Percentiles rank a stretch among this genome's conserved stretches.
Evolutionary conservation across 2,329 filamentous ascomycete genomes (phyloP).

Genomic region (Cytospora schulzeri): DNA sequence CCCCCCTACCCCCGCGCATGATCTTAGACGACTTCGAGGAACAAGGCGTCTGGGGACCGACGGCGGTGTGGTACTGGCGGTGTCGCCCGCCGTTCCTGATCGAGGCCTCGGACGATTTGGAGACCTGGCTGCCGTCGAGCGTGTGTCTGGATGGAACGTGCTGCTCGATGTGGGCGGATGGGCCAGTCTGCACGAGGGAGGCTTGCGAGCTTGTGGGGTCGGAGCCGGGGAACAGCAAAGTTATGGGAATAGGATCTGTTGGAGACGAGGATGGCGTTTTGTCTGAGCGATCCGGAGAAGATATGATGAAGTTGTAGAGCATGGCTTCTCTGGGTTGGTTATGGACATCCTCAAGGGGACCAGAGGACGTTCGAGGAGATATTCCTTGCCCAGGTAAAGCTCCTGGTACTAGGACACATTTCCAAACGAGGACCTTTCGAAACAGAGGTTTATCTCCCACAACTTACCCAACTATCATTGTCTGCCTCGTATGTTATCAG

Average conservation of each 20-base stretch:
- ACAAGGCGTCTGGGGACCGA: conserved; percentile 7
- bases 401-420: no score
- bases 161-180: conserved; percentile 7
- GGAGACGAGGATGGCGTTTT: background rate
- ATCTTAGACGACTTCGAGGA: background rate
- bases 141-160: conserved; percentile 3
- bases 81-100: background rate
- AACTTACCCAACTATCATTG: no score
- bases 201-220: conserved; percentile 1
- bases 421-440: no score
- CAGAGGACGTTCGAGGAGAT: no score
- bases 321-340: no score
- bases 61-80: conserved; percentile 14
- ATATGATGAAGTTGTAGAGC: no score
- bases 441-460: no score
- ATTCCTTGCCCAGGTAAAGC: no score
- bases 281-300: no score
- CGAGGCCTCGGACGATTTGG: conserved; percentile 1
- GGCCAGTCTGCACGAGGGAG: conserved; percentile 10
- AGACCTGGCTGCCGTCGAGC: conserved; percentile 5
- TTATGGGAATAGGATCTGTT: conserved; percentile 3
- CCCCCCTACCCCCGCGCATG: background rate
- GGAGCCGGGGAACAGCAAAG: background rate
- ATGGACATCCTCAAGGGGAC: no score
- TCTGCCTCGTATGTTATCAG: no score